Base-by-base conservation (phyloP, 208 protist species). In the Angomonas deanei region DNA sequence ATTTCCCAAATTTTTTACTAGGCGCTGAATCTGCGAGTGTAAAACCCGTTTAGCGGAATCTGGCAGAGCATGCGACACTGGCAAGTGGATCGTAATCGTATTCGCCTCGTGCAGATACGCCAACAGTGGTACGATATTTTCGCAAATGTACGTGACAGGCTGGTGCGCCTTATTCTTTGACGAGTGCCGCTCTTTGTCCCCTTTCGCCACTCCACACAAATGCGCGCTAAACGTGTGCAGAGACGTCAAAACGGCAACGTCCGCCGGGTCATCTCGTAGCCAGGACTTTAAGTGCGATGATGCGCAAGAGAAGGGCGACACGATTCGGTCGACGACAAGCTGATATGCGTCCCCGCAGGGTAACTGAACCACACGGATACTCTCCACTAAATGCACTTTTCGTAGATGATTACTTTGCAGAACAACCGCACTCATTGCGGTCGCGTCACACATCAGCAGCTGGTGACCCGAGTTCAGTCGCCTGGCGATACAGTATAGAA, bases 401-500 rank as follows among this genome's bases (percentile, higher is more conserved):
- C 2, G 15, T 38, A 38, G 15, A 13, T 50, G 42, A 26, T 26
- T 50, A 21, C 17, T 4, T 5, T 50, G 4, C 8, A 50, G 42
- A n/a, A 50, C 13, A 10, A 50, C 42, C 17, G 42, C 42, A n/a
- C 23, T 19, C 42, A 50, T 50, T 3, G 5, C 17, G 19, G 17
- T 50, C 17, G 42, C 42, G 15, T 19, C 13, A 5, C 17, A 50
- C 8, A n/a, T 50, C 19, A 50, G 19, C 4, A 91, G 64, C 1
- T 61, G 54, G 64, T 78, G 84, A 11, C 82, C 88, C 21, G 62
- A 38, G 36, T 72, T 67, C 38, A 90, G 52, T 53, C 88, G 88
- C 13, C 84, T 84, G 38, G 74, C 30, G 8, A 91, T 71, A 49
- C 80, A 59, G 58, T 79, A 75, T 38, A 68, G 70, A 64, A 94